Evolutionary conservation across 352 stramenopile genomes (phyloP).

Genomic region (Globisporangium nunn): DNA sequence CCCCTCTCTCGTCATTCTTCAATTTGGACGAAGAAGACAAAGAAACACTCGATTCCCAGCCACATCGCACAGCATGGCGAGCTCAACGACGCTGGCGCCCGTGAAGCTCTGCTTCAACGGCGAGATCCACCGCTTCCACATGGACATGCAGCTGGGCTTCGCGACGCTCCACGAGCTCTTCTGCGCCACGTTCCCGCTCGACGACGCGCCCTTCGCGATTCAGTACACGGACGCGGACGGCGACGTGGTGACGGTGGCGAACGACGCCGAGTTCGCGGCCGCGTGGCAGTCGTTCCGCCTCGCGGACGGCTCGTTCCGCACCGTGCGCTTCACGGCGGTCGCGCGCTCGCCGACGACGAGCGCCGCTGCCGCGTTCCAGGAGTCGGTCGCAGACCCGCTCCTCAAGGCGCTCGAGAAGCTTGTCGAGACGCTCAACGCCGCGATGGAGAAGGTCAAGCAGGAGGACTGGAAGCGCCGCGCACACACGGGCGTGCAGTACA

Average conservation of each 20-base stretch:
- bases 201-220: slow-evolving; percentile 42
- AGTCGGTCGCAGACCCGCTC: slow-evolving; percentile 73
- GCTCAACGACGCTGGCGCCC: slow-evolving; percentile 33
- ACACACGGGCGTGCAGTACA: slow-evolving; percentile 43
- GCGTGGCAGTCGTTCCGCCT: slow-evolving; percentile 52
- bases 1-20: neutral
- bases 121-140: slow-evolving; percentile 74
- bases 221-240: slow-evolving; percentile 80
- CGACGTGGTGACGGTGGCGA: slow-evolving; percentile 65
- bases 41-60: neutral
- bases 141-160: slow-evolving; percentile 57
- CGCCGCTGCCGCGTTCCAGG: slow-evolving; percentile 46
- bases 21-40: neutral
- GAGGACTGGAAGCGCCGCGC: slow-evolving; percentile 62
- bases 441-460: slow-evolving; percentile 82
- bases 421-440: slow-evolving; percentile 63
- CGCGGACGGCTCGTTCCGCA: slow-evolving; percentile 25
- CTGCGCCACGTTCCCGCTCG: slow-evolving; percentile 47
- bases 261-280: slow-evolving; percentile 57
- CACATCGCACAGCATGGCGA: slow-evolving; percentile 4
- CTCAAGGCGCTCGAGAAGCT: slow-evolving; percentile 80
- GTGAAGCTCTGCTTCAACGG: slow-evolving; percentile 81
- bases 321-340: slow-evolving; percentile 65
- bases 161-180: slow-evolving; percentile 48
- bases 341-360: slow-evolving; percentile 24